Evolutionary conservation across 2,329 filamentous ascomycete species (phyloP).

Genomic region (Cercospora sp.): DNA sequence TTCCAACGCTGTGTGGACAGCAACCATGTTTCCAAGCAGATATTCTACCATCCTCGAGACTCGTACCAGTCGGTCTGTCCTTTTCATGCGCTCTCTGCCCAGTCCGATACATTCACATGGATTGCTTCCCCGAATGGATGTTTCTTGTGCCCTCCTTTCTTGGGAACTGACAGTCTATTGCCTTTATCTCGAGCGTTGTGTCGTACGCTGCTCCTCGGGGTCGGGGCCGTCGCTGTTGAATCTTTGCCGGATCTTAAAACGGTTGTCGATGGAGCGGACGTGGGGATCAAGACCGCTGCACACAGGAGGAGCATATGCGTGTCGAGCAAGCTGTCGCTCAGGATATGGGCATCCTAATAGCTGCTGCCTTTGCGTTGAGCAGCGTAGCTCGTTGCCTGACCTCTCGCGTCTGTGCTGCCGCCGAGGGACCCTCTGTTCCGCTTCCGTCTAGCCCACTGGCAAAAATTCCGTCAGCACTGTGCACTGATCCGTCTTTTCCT

Average conservation of each 20-base stretch:
- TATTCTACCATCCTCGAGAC: neutral
- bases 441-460: neutral
- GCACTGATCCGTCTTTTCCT: neutral
- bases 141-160: neutral
- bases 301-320: neutral
- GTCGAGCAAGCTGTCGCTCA: neutral
- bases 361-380: neutral
- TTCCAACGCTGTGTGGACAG: neutral
- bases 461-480: neutral
- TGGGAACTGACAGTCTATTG: neutral
- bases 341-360: neutral
- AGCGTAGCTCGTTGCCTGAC: neutral
- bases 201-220: neutral
- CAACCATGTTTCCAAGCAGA: neutral
- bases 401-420: neutral
- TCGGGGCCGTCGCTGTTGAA: neutral
- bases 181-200: neutral
- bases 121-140: neutral
- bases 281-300: neutral
- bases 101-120: neutral
- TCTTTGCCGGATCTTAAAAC: neutral
- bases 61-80: neutral
- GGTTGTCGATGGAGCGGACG: neutral
- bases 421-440: neutral
- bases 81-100: neutral